A percentile compares a stretch with the other conserved stretches of the same genome.
Evolutionary conservation across 2,329 filamentous ascomycete genomes (phyloP).

Genomic region (Fusarium sp.): DNA sequence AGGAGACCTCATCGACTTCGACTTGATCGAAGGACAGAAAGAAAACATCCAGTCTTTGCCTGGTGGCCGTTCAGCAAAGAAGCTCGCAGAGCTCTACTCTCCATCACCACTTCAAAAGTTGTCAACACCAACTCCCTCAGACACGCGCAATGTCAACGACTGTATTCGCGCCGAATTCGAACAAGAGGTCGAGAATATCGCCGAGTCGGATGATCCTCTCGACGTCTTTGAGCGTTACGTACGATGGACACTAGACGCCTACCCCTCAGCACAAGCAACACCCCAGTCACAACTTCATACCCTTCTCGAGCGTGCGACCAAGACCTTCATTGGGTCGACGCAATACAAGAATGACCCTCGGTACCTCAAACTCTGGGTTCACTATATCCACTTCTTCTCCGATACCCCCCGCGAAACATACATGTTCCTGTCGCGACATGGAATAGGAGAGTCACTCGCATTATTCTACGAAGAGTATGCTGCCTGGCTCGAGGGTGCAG

Average conservation of each 20-base stretch:
- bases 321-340: conserved; percentile 82
- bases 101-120: conserved; percentile 69
- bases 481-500: conserved; percentile 86
- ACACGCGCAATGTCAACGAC: conserved; percentile 82
- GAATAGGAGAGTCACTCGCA: conserved; percentile 86
- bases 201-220: conserved; percentile 92
- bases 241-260: conserved; percentile 95
- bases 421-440: conserved; percentile 88
- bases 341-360: conserved; percentile 96
- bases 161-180: conserved; percentile 86
- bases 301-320: conserved; percentile 92
- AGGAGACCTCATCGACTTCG: conserved; percentile 77
- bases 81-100: conserved; percentile 85
- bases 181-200: conserved; percentile 79
- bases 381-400: conserved; percentile 92
- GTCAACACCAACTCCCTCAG: conserved; percentile 73
- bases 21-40: conserved; percentile 95
- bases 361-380: conserved; percentile 92
- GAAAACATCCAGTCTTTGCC: conserved; percentile 97
- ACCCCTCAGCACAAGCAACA: conserved; percentile 92
- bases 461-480: conserved; percentile 98
- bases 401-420: conserved; percentile 94
- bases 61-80: conserved; percentile 86
- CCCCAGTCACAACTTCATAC: conserved; percentile 89
- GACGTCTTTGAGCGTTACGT: conserved; percentile 97